Base-by-base conservation (phyloP, 2,329 filamentous ascomycete species). In the Diplodia seriata region DNA sequence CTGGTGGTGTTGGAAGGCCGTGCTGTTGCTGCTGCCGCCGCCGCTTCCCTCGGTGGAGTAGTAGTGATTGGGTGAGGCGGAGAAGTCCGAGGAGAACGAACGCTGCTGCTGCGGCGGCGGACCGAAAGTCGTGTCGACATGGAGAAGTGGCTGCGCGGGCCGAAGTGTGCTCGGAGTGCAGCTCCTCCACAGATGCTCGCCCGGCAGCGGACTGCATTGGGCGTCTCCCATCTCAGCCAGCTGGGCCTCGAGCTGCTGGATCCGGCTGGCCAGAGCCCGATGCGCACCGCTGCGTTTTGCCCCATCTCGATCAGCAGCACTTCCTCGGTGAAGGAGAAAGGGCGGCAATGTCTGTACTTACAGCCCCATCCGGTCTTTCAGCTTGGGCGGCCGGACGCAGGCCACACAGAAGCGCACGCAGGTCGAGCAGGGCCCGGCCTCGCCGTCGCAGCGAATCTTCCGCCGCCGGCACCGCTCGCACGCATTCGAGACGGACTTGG, bases 401-500 rank as follows among this genome's bases (percentile, higher is more conserved):
- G 73, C 73, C 69, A 78, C 72, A 63, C 75, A 75, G 70, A 78
- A 78, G n/a, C 77, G 72, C 68, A 75, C 77, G 69, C 77, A 78
- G 36, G 77, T 78, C 38, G 75, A 72, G 63, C 77, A 78, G 2
- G 77, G 77, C 26, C 59, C 59, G n/a, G 75, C 77, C 56, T 77
- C 74, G 56, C 77, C 77, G 61, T 78, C 77, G 64, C 77, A 78
- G 40, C 75, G 72, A 26, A 78, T 78, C 70, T 78, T 78, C 65
- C 77, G 70, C 36, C 77, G 71, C 33, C 77, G 71, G 69, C 77
- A 78, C 23, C 77, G 70, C 69, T 78, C 77, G 68, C 77, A 78
- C 18, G 77, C 77, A 67, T 78, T 78, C 51, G 76, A 77, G 11
- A 78, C 77, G 7, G 76, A 77, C 71, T 78, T 78, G 40, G 75